Evolutionary conservation across 192 early-diverging fungal species (phyloP), one percentile per base, ranked within the genome.

Genomic region (Backusella morwellensis): DNA sequence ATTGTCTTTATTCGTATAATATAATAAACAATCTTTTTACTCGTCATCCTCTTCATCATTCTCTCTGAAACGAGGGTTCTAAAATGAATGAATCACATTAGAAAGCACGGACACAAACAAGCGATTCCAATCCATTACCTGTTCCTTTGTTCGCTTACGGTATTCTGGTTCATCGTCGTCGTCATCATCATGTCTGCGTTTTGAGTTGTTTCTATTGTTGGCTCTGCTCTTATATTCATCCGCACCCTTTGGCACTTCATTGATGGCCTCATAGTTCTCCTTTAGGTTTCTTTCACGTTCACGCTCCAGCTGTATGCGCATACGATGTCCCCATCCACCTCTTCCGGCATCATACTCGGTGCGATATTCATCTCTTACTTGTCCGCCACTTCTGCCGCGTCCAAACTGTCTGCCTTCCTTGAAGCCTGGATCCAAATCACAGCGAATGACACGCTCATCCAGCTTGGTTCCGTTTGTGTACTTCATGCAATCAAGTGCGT

Each of bases 361-460:
- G 19, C 98, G 90, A 82, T 95, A 95, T 81, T 99, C 97, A 81
- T 98, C 97, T 72, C 97, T 89, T 9, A 98, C 93, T 80, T 99
- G 97, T 3, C 97, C 97, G 21, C 98, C 98, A 59, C 89, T 92
- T 73, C 90, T 85, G n/a, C 97, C 98, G 41, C 98, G 92, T 19
- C 98, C 98, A 88, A 91, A 97, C 83, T 99, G 97, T 69, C 98
- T 85, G 17, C 95, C 97, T 68, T 93, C 92, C 75, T 87, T 91
- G 84, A 95, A 99, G 0, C 98, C 98, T 11, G 95, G 96, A 81
- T 99, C 98, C 63, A 99, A 85, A 86, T 98, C 98, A 35, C 94
- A 95, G 41, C 98, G 92, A 59, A 99, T 93, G 68, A 96, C 89
- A 66, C 98, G 90, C 68, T 99, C 98, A 78, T 99, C 98, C 23